These are phyloP conservation scores for Eucalyptus erythrocorys DNA, from an alignment of 345 rosid species.

Conservation along the genomic window DNA sequence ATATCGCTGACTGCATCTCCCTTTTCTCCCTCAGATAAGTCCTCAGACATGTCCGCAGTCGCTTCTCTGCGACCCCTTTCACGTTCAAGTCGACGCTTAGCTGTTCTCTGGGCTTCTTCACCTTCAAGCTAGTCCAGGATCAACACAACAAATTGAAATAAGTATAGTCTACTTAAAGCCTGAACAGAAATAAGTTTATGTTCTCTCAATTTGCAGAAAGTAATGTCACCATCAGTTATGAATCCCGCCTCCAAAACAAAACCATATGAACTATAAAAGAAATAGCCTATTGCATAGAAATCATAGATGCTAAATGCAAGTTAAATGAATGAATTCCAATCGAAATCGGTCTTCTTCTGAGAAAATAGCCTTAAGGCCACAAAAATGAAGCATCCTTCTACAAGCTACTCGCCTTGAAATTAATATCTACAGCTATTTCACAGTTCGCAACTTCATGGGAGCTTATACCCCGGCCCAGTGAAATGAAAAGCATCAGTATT, in stretches of 20 bases:
- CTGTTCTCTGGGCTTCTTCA: slow-evolving; percentile 23
- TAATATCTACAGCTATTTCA: neutral
- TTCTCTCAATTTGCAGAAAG: neutral
- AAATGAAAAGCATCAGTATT: neutral
- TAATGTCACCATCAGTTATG: neutral
- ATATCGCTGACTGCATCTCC: slow-evolving; percentile 24
- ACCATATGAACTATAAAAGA: neutral
- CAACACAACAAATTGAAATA: neutral
- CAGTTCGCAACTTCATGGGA: neutral
- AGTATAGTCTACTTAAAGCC: neutral
- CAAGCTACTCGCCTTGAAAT: neutral
- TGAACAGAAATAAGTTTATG: neutral
- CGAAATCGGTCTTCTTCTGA: neutral
- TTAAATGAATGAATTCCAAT: neutral
- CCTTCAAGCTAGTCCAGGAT: slow-evolving; percentile 27
- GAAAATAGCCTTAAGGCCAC: neutral
- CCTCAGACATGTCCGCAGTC: slow-evolving; percentile 48
- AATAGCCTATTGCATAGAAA: neutral
- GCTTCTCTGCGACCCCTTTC: slow-evolving; percentile 49
- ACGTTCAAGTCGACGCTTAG: slow-evolving; percentile 33
- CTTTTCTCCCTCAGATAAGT: slow-evolving; percentile 44
- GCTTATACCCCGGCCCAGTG: neutral
- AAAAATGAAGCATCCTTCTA: neutral
- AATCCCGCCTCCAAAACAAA: neutral
- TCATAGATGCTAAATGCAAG: neutral